These are phyloP conservation scores for Thalassiosira delicatula DNA, from an alignment of 352 stramenopile species.

Conservation along the genomic window DNA sequence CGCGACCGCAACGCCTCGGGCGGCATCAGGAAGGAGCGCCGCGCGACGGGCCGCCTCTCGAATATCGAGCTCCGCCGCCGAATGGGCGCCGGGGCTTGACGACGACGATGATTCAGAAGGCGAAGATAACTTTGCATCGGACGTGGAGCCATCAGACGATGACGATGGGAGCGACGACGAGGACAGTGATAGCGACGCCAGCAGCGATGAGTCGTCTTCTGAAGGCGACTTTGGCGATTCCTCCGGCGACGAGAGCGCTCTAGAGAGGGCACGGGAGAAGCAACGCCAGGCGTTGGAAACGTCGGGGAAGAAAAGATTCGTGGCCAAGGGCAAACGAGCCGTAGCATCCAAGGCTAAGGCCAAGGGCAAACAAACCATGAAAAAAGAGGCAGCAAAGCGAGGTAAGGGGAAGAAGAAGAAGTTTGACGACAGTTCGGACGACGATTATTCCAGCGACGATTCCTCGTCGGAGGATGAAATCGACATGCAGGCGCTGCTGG, in stretches of 20 bases:
- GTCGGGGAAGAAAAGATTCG: conserved; percentile 46
- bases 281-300: conserved; percentile 62
- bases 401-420: conserved; percentile 53
- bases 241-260: conserved; percentile 63
- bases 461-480: conserved; percentile 67
- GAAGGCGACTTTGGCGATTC: conserved; percentile 33
- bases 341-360: conserved; percentile 32
- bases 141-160: conserved; percentile 43
- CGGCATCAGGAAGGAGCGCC: conserved; percentile 25
- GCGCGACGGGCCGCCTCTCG: conserved; percentile 43
- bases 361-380: no score
- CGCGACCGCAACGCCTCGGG: background rate
- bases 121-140: conserved; percentile 47
- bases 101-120: conserved; percentile 76
- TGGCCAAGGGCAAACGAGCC: conserved; percentile 54
- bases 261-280: conserved; percentile 65
- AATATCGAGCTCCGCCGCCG: conserved; percentile 51
- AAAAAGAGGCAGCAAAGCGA: no score
- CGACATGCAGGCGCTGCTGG: conserved; percentile 79
- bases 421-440: conserved; percentile 56
- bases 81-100: conserved; percentile 47
- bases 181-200: conserved; percentile 36
- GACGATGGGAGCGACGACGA: conserved; percentile 49
- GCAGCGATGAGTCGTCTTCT: background rate
- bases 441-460: conserved; percentile 53